Conservation (phyloP, 164 flowering plant genomes). For the Stephania cephalantha region DNA sequence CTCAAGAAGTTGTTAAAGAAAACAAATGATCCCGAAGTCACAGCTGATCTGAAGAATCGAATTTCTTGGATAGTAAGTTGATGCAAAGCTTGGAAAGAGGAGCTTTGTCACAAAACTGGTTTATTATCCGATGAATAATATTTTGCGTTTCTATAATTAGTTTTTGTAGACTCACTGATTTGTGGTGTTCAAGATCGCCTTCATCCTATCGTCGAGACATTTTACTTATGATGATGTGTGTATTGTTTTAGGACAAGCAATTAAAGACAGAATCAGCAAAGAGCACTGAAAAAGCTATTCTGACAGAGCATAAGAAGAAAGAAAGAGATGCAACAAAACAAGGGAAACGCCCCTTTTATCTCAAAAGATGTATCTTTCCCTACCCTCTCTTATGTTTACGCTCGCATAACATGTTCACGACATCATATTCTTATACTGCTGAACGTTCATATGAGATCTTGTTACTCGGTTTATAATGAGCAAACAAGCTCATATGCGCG, state of each 20-base stretch:
- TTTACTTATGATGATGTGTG: not conserved
- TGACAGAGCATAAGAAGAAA: slow-evolving; percentile 80
- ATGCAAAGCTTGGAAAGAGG: not conserved
- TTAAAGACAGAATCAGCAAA: slow-evolving; percentile 47
- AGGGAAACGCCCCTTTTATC: slow-evolving; percentile 79
- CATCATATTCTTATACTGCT: too few species aligned
- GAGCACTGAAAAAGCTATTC: slow-evolving; percentile 43
- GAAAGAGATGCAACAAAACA: slow-evolving; percentile 85
- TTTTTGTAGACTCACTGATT: not conserved
- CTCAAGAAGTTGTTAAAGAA: slow-evolving; percentile 52
- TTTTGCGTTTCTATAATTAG: not conserved
- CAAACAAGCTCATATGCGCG: too few species aligned
- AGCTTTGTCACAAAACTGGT: not conserved
- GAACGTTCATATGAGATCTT: not conserved
- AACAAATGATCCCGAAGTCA: slow-evolving; percentile 42
- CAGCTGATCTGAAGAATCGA: slow-evolving; percentile 40
- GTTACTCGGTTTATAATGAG: not conserved
- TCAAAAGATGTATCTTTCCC: slow-evolving; percentile 58
- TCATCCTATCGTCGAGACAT: not conserved
- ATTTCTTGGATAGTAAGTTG: slow-evolving; percentile 71
- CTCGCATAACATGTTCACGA: not conserved
- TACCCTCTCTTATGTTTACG: slow-evolving; percentile 5
- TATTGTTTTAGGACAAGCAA: slow-evolving; percentile 53
- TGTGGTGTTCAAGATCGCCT: not conserved
- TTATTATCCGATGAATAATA: not conserved